A percentile compares a stretch with the other conserved stretches of the same genome.
These are phyloP conservation scores for Laguncularia racemosa DNA, from an alignment of 345 rosid species.

Conservation along the genomic window DNA sequence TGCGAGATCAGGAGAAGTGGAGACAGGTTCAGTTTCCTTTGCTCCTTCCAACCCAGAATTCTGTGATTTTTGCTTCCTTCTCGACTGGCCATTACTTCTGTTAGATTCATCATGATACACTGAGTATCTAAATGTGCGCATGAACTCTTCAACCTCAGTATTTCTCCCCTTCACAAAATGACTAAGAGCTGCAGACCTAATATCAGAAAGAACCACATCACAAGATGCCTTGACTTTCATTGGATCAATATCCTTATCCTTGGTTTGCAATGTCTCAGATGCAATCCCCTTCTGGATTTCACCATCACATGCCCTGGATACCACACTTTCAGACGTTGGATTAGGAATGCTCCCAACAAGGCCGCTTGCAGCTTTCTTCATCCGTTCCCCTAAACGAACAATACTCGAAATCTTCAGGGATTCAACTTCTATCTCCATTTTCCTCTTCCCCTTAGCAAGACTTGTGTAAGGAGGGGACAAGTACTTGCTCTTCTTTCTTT, in stretches of 20 bases:
- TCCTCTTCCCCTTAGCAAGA: constrained; percentile 22
- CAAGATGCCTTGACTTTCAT: constrained; percentile 38
- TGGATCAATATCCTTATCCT: constrained; percentile 20
- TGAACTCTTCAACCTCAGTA: constrained; percentile 41
- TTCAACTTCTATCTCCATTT: constrained; percentile 25
- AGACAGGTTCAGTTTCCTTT: constrained; percentile 20
- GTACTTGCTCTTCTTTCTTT: constrained; percentile 88
- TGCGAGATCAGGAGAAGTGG: constrained; percentile 12
- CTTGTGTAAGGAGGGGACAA: constrained; percentile 68
- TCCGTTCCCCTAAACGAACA: constrained; percentile 25
- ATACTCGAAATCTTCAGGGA: constrained; percentile 16
- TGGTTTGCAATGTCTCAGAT: constrained; percentile 21
- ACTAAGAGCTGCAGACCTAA: constrained; percentile 45
- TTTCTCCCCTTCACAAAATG: constrained; percentile 26
- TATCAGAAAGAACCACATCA: constrained; percentile 36
- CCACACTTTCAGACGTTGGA: constrained; percentile 8
- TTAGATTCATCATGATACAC: constrained; percentile 32
- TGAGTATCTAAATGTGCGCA: constrained; percentile 59
- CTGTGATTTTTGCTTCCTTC: constrained; percentile 29
- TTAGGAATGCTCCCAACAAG: constrained; percentile 12
- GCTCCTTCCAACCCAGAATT: constrained; percentile 13
- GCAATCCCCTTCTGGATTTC: constrained; percentile 15
- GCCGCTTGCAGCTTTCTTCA: constrained; percentile 18
- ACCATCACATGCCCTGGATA: constrained; percentile 14
- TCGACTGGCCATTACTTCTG: constrained; percentile 18